Conservation (phyloP, 768 basidiomycete species). For the Roridomyces roridus region DNA sequence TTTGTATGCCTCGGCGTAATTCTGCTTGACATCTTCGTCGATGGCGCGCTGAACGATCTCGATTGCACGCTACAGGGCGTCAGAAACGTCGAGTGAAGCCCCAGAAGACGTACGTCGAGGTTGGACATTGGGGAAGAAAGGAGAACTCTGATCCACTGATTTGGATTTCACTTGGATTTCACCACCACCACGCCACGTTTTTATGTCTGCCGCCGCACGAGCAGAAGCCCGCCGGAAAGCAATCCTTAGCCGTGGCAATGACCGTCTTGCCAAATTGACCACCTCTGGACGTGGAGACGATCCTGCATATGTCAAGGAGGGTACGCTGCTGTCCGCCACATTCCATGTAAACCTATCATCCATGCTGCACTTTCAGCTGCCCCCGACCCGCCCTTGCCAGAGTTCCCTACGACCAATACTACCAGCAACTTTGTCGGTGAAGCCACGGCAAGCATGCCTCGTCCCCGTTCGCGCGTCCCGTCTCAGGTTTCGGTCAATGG, state of each 20-base stretch:
- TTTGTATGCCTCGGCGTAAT: constrained; percentile 95
- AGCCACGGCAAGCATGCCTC: constrained; percentile 32
- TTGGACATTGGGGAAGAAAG: constrained; percentile 13
- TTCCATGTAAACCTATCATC: constrained; percentile 9
- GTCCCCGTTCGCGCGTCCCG: constrained; percentile 19
- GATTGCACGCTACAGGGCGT: constrained; percentile 60
- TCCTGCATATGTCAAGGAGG: constrained; percentile 59
- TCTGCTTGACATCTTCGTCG: constrained; percentile 90
- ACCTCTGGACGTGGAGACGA: constrained; percentile 76
- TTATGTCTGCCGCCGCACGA: constrained; percentile 63
- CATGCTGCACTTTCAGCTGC: not conserved
- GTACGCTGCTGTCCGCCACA: constrained; percentile 28
- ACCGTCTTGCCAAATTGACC: constrained; percentile 81
- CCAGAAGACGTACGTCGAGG: constrained; percentile 20
- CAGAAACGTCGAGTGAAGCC: not conserved
- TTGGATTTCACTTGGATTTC: not conserved
- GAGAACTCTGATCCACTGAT: not conserved
- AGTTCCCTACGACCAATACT: constrained; percentile 29
- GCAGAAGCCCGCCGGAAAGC: constrained; percentile 82
- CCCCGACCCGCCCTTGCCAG: constrained; percentile 49
- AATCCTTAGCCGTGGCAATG: constrained; percentile 72
- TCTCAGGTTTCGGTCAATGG: too few relatives aligned
- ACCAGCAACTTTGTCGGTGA: constrained; percentile 52
- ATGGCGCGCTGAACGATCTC: constrained; percentile 93
- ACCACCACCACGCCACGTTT: not conserved